Evolutionary conservation across 2,329 filamentous ascomycete species (phyloP), one percentile per base, ranked within the genome.

Genomic region (Penicillium sp.): DNA sequence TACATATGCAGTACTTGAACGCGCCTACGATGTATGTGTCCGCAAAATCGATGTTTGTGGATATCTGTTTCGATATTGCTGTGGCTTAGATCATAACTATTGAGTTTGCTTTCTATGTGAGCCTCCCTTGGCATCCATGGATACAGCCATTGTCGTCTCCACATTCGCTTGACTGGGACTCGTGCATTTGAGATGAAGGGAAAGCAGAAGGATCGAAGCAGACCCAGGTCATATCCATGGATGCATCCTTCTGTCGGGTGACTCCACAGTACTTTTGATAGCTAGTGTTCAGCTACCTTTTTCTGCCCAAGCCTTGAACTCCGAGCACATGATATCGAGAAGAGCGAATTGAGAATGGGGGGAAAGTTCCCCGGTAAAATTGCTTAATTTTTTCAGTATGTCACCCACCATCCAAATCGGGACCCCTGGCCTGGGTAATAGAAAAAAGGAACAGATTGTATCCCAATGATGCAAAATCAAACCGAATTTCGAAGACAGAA

Each of bases 341-440:
- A 45, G 39, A 20, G 9, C 18, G 20, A 44, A 46, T 49, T 59
- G 44, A 55, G 46, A 61, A 45, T 38, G 48, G 40, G 54, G 54
- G 58, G 46, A 58, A 54, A 37, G 48, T 55, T 38, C 20, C 42
- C 39, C 48, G 42, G 54, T 50, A 45, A 22, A 46, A 53, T 59
- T 64, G 63, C 61, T 60, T 65, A 55, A 62, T 56, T 44, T 61
- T 57, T 57, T 58, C 55, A 32, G 22, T 40, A 45, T 52, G 35
- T 52, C 26, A 50, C 42, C 52, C 52, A 32, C 61, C 46, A 55
- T 52, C 56, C 51, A 60, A 61, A 50, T 56, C 45, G 47, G 55
- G 64, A 66, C 62, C 62, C 61, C 63, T 55, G 69, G 61, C 62
- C 63, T 55, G 69, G 61, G 61, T 59, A 64, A 61, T 43, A 54